Evolutionary conservation across 495 filamentous ascomycete species (phyloP), one percentile per base, ranked within the genome.

Genomic region (Penicillium cataractarum): DNA sequence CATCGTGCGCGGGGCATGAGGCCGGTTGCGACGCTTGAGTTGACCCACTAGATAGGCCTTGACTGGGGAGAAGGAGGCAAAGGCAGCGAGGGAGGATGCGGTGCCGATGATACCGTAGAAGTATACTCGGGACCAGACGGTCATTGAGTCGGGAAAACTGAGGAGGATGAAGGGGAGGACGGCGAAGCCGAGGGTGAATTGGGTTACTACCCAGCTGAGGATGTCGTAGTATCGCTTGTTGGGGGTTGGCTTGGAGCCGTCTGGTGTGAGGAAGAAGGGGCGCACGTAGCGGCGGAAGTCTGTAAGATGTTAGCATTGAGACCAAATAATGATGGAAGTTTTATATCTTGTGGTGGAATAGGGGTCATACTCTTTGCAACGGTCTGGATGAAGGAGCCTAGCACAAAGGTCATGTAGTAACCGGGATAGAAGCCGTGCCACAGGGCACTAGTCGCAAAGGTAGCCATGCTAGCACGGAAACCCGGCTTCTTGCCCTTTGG

Each of bases 391-490:
- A 99, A 91, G 21, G 90, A 90, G 2, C 91, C 95, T 21, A 97
- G 82, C 55, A 97, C 76, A 63, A 99, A 99, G 9, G 91, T 82
- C 52, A 99, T 72, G 74, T 99, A 98, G 74, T 99, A 99, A 6
- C 95, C 95, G 0, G 96, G 95, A 64, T 95, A 95, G 78, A 98
- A 97, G 19, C 95, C 95, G 74, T 99, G 95, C 95, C 95, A 99
- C 71, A 98, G 90, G 1, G 95, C 95, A 65, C 90, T 93, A 31
- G 95, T 98, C 8, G 86, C 84, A 68, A 99, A 99, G 0, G 95
- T 99, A 3, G 92, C 93, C 82, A 99, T 75, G 71, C 89, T 97
- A 33, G 95, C 96, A 53, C 94, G 83, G 80, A 99, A 99, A 2
- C 95, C 95, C 9, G 95, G 95, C 72, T 98, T 99, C 82, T 91